These are phyloP conservation scores for Solanum gracilifrons DNA, from an alignment of 257 asterid genomes.

Conservation along the genomic window DNA sequence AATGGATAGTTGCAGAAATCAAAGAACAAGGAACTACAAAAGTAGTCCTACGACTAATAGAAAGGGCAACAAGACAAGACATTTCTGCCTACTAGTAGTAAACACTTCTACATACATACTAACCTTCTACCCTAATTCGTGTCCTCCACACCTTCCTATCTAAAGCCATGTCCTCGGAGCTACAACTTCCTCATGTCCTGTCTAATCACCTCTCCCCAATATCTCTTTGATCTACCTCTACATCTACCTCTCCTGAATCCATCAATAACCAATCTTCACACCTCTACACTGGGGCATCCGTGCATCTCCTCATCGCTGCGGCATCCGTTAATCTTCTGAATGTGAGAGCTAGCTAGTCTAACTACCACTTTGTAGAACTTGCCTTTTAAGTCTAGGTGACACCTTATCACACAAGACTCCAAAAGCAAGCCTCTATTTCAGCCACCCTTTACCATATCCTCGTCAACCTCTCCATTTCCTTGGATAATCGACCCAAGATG, in stretches of 20 bases:
- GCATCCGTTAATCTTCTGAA: not conserved
- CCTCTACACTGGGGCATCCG: not conserved
- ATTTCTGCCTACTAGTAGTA: not conserved
- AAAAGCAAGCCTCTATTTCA: not conserved
- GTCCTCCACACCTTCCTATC: not conserved
- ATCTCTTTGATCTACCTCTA: not conserved
- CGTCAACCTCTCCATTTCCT: not conserved
- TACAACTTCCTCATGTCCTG: not conserved
- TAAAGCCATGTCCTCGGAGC: not conserved
- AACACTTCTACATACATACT: not conserved
- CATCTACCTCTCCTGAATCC: not conserved
- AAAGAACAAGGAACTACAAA: not conserved
- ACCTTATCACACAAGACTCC: not conserved
- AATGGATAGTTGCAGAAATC: not conserved
- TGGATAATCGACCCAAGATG: not conserved
- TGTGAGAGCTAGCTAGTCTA: not conserved
- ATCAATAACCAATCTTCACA: not conserved
- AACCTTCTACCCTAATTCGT: not conserved
- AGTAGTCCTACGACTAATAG: not conserved
- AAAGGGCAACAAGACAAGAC: not conserved
- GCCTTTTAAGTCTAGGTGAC: not conserved
- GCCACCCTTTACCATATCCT: not conserved
- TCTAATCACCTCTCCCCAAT: not conserved
- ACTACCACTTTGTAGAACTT: not conserved
- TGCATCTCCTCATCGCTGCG: not conserved